A percentile compares a stretch with the other conserved stretches of the same genome.
Evolutionary conservation across 768 basidiomycete species (phyloP).

Genomic region (Pulveroboletus frians): DNA sequence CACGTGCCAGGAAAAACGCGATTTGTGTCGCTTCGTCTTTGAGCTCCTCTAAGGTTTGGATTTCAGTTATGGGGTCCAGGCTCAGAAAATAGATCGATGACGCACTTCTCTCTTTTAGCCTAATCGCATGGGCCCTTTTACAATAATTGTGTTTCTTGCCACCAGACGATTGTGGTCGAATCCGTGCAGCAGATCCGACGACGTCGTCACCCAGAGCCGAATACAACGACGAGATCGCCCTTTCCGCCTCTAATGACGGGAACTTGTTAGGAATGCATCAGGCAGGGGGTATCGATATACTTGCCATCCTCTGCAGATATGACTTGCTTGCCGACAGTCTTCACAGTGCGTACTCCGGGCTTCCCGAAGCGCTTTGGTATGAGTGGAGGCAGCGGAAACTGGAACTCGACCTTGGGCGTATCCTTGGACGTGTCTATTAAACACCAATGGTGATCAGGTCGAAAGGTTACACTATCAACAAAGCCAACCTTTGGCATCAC

Average conservation of each 20-base stretch:
- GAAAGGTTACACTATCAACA: background rate
- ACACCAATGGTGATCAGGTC: background rate
- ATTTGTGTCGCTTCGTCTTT: background rate
- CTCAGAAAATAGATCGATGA: background rate
- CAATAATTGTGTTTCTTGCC: slow-evolving; percentile 1
- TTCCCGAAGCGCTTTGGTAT: background rate
- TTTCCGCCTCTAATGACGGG: background rate
- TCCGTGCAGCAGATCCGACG: background rate
- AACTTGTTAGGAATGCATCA: background rate
- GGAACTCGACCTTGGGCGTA: background rate
- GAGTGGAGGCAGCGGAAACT: background rate
- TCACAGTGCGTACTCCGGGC: background rate
- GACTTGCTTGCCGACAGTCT: too few species aligned
- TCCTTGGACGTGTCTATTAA: background rate
- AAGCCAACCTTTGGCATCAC: background rate
- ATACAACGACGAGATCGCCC: background rate
- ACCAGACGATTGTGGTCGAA: background rate
- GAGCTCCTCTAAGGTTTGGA: background rate
- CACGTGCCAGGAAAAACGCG: slow-evolving; percentile 13
- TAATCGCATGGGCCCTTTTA: slow-evolving; percentile 5
- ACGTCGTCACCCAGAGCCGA: too few species aligned
- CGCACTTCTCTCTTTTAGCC: slow-evolving; percentile 2
- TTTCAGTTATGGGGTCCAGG: background rate
- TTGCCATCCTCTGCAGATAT: slow-evolving; percentile 2
- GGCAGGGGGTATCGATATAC: background rate